Evolutionary conservation across 306 rosid species (phyloP), one percentile per base, ranked within the genome.

Genomic region (Dryas drummondii): DNA sequence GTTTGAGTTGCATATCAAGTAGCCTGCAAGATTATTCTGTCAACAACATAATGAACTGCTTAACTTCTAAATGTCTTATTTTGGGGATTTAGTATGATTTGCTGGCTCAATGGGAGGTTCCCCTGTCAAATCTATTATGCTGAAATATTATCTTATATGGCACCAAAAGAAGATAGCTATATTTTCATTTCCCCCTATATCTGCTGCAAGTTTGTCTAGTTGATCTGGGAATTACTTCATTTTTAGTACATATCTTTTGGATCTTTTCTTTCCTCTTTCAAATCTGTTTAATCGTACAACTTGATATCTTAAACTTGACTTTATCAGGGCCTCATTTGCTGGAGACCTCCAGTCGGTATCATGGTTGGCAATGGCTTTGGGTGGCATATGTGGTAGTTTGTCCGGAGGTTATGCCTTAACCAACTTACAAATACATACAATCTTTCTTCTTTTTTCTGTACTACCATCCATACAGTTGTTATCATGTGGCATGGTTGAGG

Each of bases 291-390:
- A 47, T 42, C 52, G 2, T 17, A 49, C 17, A 55, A 56, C n/a
- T 75, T 57, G 46, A 72, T 49, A 42, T 73, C 65, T 74, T 50
- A 19, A 42, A 50, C 44, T 15, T 74, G 44, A 42, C 63, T 45
- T 79, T 81, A 70, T 68, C 93, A 92, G 96, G 91, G 87, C 88
- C 50, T 70, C 87, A 75, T 85, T 80, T 84, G 89, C 93, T 49
- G 97, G 97, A 73, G 97, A 92, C 49, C 97, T 92, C 48, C 97
- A 92, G 80, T 84, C 96, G 58, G 61, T 86, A 69, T 90, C 96
- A 49, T 90, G 97, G 97, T 79, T 78, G n/a, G 82, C 97, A 11
- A 92, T 90, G 97, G 96, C 97, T 76, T 68, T 90, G 32, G 97
- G 97, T 26, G 97, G 97, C 79, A 84, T 92, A 79, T 88, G 86